Base-by-base conservation (phyloP, 306 rosid genomes). In the Canavalia gladiata region DNA sequence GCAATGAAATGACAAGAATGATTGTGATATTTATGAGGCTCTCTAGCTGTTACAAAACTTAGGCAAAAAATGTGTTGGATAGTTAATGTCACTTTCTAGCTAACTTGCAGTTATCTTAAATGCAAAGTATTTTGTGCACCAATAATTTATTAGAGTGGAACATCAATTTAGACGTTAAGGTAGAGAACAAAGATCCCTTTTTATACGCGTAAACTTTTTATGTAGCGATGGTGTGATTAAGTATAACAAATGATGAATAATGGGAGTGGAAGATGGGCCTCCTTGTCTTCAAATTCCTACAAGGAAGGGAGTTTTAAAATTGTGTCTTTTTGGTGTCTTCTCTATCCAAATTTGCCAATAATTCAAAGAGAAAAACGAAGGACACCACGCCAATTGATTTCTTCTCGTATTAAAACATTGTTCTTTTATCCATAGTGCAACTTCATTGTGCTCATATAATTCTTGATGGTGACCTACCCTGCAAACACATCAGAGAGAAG, bases 121-220 rank as follows among this genome's bases (percentile, higher is more conserved):
- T 30, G 68, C 31, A 73, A 65, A 64, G 41, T 75, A 56, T 43
- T 62, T 34, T 35, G 69, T 68, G 56, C 50, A 57, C 18, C 25
- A 73, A 66, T 73, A 55, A 46, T 66, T 56, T 68, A 56, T 72
- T 54, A 63, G 13, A 70, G 77, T 45, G 6, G 68, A 75, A 58
- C 66, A 49, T 78, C 47, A 83, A 78, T 81, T 78, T 56, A 42
- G 79, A 62, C 69, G 51, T 62, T 54, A 81, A 67, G 88, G 81
- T 81, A 81, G 59, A 81, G 30, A 83, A 81, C 76, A 88, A 84
- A 79, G 60, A 82, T 81, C 82, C 47, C 81, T 86, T 89, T 87
- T 56, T 73, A 54, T 25, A 67, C 50, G 31, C 71, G 7, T 34
- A 78, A 50, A 30, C 85, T 82, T 84, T 18, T 83, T 82, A 67